Conservation (phyloP, 495 filamentous ascomycete species). For the Aspergillus panamensis region DNA sequence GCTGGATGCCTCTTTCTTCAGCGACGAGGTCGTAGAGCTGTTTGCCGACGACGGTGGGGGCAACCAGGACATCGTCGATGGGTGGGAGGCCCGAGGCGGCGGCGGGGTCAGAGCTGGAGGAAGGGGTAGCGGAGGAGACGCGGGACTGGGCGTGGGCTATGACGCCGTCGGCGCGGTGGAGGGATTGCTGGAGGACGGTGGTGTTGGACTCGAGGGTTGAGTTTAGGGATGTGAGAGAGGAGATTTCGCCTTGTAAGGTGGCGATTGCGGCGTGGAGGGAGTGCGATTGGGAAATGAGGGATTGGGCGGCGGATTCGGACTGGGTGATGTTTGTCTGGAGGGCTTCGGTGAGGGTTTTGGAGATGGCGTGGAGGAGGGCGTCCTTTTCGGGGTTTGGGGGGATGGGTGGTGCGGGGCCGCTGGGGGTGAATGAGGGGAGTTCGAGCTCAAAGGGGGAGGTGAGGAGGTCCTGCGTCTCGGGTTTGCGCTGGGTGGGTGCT, state of each 20-base stretch:
- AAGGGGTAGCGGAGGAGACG: slow-evolving; percentile 17
- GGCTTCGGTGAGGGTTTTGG: slow-evolving; percentile 60
- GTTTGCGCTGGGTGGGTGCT: slow-evolving; percentile 33
- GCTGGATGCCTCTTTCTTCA: slow-evolving; percentile 78
- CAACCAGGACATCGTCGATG: slow-evolving; percentile 89
- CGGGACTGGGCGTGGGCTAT: slow-evolving; percentile 59
- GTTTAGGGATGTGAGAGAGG: slow-evolving; percentile 64
- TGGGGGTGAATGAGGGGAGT: slow-evolving; percentile 55
- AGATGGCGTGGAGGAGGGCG: slow-evolving; percentile 74
- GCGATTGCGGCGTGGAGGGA: slow-evolving; percentile 67
- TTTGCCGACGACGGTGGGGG: slow-evolving; percentile 85
- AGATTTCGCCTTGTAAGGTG: slow-evolving; percentile 66
- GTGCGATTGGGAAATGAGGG: slow-evolving; percentile 72
- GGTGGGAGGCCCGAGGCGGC: slow-evolving; percentile 49
- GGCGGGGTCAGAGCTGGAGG: slow-evolving; percentile 33
- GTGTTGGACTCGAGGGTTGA: slow-evolving; percentile 72
- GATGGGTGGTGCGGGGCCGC: slow-evolving; percentile 71
- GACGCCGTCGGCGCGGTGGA: slow-evolving; percentile 74
- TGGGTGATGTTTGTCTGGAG: slow-evolving; percentile 61
- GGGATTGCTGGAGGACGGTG: slow-evolving; percentile 66
- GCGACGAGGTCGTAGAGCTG: slow-evolving; percentile 86
- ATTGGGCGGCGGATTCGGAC: slow-evolving; percentile 65
- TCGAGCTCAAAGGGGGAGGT: slow-evolving; percentile 64
- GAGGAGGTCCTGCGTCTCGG: slow-evolving; percentile 63
- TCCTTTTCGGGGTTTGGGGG: slow-evolving; percentile 98